Evolutionary conservation across 306 rosid genomes (phyloP), one percentile per base, ranked within the genome.

Genomic region (Castanea crenata): DNA sequence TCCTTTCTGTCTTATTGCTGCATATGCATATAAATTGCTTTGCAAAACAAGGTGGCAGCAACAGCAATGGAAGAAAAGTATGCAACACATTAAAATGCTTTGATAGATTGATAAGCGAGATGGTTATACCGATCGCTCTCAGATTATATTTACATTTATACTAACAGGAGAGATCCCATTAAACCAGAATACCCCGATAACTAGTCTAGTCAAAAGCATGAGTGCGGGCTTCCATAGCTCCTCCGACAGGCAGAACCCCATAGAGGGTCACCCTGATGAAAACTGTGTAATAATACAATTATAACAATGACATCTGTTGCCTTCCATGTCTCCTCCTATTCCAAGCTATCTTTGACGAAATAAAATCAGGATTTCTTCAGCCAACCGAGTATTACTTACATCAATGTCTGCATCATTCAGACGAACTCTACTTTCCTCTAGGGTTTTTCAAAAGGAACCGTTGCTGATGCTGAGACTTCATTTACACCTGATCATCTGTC

Each of bases 111-210:
- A 78, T 75, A 78, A 54, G 55, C 55, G 18, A 72, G 80, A 74
- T 73, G 86, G 69, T 49, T 6, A 61, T 61, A 69, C 64, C 69
- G 69, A 78, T 75, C 55, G 75, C 79, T 87, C 82, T 76, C 73
- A 63, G 62, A 82, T 71, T 76, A 68, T 85, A 85, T 88, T 69
- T 83, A 88, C 91, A 88, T 80, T 74, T 73, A 76, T 80, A 74
- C 77, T 83, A 83, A 72, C 61, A 56, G 62, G 54, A 82, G 77
- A 75, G 74, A 76, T 58, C 62, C 62, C 55, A 76, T 74, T 58
- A 78, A 85, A 78, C 86, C 84, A 81, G 68, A 69, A 79, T 44
- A 67, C 57, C 67, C 64, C 75, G 56, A 72, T 71, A 76, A 56
- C 81, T 61, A 57, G 73, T 78, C 75, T 73, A 81, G 76, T 74